Base-by-base conservation (phyloP, 1,284 basidiomycete genomes). In the Neonothopanus nambi region DNA sequence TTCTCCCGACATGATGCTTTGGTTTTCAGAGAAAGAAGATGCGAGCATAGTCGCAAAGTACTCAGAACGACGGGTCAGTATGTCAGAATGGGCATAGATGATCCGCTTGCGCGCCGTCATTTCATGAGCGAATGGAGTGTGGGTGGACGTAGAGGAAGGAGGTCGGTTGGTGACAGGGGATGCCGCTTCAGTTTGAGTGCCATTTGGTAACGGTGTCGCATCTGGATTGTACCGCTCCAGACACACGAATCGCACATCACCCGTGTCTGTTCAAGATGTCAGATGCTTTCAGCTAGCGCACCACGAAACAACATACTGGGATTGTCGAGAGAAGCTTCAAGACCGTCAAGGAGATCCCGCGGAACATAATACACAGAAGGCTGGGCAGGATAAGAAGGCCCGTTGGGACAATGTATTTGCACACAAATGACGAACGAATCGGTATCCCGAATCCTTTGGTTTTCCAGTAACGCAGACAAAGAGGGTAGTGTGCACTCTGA, bases 21-120 rank as follows among this genome's bases (percentile, higher is more conserved):
- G 60, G 43, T 75, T 82, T 67, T 91, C 89, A 5, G 81, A 68
- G 63, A 91, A 93, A 0, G 83, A 80, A 0, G 87, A 89, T 26
- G 79, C 73, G 18, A 94, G 76, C 82, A 93, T 89, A 1, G 87
- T 89, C 2, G 82, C 77, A 63, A 93, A 93, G 63, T 93, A 93
- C 48, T 92, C 89, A 20, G 87, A 88, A 20, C 90, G 73, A 11
- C 79, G 77, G 40, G 72, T 81, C 18, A 93, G 77, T 39, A 93
- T 85, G 62, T 89, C 85, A 2, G 86, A 85, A 67, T 94, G 91
- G 0, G 90, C 90, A 68, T 91, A 93, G 24, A 95, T 81, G 18
- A 89, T 67, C 20, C 86, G 76, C 60, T 88, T 88, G 11, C 87
- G 76, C 9, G 81, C 84, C 4, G 77, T 74, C 9, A 73, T 74